phyloP scores from a whole-genome alignment of 169 alveolate species.

The Besnoitia besnoiti region DNA sequence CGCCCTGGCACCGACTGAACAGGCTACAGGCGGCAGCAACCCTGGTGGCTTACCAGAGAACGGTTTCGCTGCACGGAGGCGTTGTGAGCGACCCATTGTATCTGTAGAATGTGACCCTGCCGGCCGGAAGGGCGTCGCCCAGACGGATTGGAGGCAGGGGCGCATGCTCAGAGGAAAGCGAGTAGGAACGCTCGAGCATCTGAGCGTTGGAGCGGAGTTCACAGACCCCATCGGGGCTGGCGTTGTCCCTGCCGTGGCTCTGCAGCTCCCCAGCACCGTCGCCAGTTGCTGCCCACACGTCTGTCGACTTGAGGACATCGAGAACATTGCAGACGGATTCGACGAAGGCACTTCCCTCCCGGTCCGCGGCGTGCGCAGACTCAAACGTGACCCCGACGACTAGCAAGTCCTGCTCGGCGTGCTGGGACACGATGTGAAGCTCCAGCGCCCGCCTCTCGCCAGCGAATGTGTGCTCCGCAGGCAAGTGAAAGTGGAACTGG shows the following conservation, averaged over 20 bases:
- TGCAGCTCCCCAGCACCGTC: background rate
- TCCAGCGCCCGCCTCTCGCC: conserved; percentile 33
- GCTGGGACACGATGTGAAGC: conserved; percentile 47
- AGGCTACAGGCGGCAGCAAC: too few relatives aligned
- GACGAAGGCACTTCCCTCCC: background rate
- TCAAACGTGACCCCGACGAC: conserved; percentile 59
- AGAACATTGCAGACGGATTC: background rate
- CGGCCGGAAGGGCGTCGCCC: background rate
- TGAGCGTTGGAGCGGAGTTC: background rate
- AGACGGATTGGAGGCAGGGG: conserved; percentile 18
- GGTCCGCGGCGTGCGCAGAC: background rate
- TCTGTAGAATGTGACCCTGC: background rate
- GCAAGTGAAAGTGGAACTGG: conserved; percentile 58
- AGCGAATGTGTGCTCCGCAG: conserved; percentile 58
- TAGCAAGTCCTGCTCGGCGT: conserved; percentile 28
- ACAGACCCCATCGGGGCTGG: background rate
- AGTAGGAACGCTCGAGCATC: background rate
- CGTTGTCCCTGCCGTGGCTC: background rate
- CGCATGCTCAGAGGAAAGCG: background rate
- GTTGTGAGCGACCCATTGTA: conserved; percentile 62
- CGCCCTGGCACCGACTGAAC: too few relatives aligned
- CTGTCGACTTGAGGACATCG: background rate
- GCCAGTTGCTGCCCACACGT: background rate
- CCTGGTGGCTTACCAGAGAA: too few relatives aligned
- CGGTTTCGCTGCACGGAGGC: conserved; percentile 55